Conservation (phyloP, 495 filamentous ascomycete genomes). For the Penicillium psychrofluorescens region DNA sequence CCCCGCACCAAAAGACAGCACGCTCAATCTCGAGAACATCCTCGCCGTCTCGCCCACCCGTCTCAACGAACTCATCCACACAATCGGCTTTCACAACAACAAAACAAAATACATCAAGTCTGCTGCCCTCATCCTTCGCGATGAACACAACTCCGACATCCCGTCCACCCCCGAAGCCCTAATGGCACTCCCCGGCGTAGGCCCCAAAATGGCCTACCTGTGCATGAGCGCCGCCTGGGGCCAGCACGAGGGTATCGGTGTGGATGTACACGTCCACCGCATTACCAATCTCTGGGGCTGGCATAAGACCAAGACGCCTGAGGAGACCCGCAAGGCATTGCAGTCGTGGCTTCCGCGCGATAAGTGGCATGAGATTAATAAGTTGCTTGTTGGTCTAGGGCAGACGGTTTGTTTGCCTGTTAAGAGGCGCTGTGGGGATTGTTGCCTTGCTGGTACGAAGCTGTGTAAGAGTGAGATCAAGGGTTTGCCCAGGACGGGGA, state of each 20-base stretch:
- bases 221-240: slow-evolving; percentile 71
- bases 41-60: slow-evolving; percentile 59
- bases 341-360: slow-evolving; percentile 82
- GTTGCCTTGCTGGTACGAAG: slow-evolving; percentile 62
- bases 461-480: slow-evolving; percentile 65
- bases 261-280: slow-evolving; percentile 69
- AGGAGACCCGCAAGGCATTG: slow-evolving; percentile 72
- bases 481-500: slow-evolving; percentile 36
- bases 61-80: slow-evolving; percentile 74
- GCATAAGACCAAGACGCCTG: slow-evolving; percentile 76
- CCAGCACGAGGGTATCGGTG: slow-evolving; percentile 54
- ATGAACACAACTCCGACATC: slow-evolving; percentile 68
- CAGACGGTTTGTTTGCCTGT: slow-evolving; percentile 84
- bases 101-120: slow-evolving; percentile 88
- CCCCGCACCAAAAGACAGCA: slow-evolving; percentile 33
- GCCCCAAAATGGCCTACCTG: slow-evolving; percentile 95
- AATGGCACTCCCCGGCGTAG: slow-evolving; percentile 79
- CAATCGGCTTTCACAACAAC: slow-evolving; percentile 93
- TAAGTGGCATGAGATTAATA: slow-evolving; percentile 92
- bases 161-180: slow-evolving; percentile 74
- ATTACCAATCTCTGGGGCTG: slow-evolving; percentile 97
- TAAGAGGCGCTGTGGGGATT: slow-evolving; percentile 73
- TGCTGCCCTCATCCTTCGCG: slow-evolving; percentile 63
- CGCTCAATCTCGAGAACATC: slow-evolving; percentile 71
- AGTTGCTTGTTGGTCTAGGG: slow-evolving; percentile 83